Evolutionary conservation across 2,329 filamentous ascomycete genomes (phyloP), one percentile per base, ranked within the genome.

Genomic region (Colletotrichum shisoi): DNA sequence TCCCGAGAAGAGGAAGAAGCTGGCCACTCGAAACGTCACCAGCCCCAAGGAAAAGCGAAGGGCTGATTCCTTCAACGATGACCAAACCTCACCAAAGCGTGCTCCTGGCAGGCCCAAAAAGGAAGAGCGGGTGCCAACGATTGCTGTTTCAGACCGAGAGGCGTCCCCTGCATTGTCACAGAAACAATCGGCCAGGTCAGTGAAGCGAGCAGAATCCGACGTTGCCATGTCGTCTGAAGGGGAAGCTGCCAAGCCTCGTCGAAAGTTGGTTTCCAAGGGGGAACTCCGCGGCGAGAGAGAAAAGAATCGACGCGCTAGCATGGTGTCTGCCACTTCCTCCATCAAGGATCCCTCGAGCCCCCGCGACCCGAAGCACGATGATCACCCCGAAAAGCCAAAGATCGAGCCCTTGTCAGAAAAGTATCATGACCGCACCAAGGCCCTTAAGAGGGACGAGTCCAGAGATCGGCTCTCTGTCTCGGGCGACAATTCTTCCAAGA

Each of bases 191-290:
- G 69, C 76, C 48, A 88, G 86, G 72, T 39, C 65, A 4, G 72
- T 81, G 5, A 87, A 83, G 70, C 82, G 83, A 53, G 75, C 80
- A 1, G 87, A 89, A 58, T 81, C 84, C 0, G 87, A 89, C 54
- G 69, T 80, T 27, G 80, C 78, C 2, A 77, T 80, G 7, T 86
- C 84, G 0, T 88, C 86, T 40, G 85, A 85, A 72, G 87, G 82
- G 2, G 86, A 88, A 73, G 75, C 83, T 9, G 74, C 81, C 24
- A 90, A 89, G 72, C 87, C 87, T 2, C 79, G 87, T 27, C 81
- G 86, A 45, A 90, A 89, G 72, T 80, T 90, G 12, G 81, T 90
- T 21, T 89, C 87, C 0, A 87, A 87, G 42, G 84, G 83, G 58
- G 87, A 89, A 63, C 76, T 89, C 45, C 85, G 87, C 68, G 85